These are phyloP conservation scores for Emiliania huxleyi DNA, from an alignment of 78 protist genomes.

Conservation along the genomic window DNA sequence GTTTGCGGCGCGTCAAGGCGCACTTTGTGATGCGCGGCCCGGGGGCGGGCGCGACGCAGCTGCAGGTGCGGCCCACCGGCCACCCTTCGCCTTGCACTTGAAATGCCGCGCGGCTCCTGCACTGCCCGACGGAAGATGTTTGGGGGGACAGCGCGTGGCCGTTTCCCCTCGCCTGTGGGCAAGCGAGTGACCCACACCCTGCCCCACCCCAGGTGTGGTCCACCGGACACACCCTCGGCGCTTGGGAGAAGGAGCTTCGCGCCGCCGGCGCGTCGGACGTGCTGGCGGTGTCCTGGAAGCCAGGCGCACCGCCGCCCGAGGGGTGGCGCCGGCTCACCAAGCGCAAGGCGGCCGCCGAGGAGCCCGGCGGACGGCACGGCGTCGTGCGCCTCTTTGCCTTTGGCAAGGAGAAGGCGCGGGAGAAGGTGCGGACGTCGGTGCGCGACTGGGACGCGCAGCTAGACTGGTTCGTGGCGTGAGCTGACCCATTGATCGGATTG, in stretches of 20 bases:
- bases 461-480: conserved; percentile 37
- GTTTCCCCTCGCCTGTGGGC: background rate
- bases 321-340: background rate
- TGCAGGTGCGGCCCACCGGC: no score
- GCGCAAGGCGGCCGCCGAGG: background rate
- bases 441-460: background rate
- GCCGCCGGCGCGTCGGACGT: no score
- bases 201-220: no score
- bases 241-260: no score
- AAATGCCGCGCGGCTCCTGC: no score
- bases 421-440: background rate
- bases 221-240: no score
- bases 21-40: conserved; percentile 17
- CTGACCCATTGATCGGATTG: no score
- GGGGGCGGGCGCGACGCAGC: background rate
- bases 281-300: background rate
- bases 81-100: no score
- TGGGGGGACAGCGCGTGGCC: background rate
- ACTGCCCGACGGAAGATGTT: no score
- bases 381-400: conserved; percentile 11
- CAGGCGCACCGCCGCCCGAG: background rate
- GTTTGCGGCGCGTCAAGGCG: conserved; percentile 15
- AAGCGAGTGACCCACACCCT: background rate
- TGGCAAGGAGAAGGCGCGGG: background rate
- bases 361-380: background rate